Base-by-base conservation (phyloP, 2,329 filamentous ascomycete genomes). In the Nothopassalora personata region DNA sequence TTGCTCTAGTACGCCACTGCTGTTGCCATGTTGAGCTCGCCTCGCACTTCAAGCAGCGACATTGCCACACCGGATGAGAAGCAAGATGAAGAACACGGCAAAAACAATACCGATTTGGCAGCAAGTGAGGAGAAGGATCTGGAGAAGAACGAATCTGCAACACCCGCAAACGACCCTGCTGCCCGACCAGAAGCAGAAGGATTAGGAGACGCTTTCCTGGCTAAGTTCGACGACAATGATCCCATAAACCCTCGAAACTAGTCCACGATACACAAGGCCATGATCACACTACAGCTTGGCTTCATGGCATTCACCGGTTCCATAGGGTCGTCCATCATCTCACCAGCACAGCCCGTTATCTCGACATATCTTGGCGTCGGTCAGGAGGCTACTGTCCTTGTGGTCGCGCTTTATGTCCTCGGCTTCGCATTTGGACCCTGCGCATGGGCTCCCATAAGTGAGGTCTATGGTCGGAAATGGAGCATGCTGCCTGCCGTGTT, bases 201-300 rank as follows among this genome's bases (percentile, higher is more conserved):
- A 15, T 49, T 50, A 28, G 56, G 57, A 15, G 50, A 52, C 28
- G 59, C 63, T 4, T 72, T 68, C 52, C 59, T 65, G 11, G 71
- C 73, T 15, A 59, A 61, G 13, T 74, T 66, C 58, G 68, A 69
- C 9, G 62, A 65, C 0, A 66, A 70, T 61, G 77, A 80, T 59
- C 68, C 67, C 7, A 67, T 69, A 7, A 80, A 83, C 59, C 81
- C 81, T 0, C 73, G 75, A 52, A 81, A 80, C 61, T 83, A 76
- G 73, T 69, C 70, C 0, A 65, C 68, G 5, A 47, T 52, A 3
- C 76, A 78, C 60, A 81, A 81, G 67, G 72, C 70, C 49, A 80
- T 74, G 71, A 71, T 82, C 53, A 81, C 80, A 0, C 72, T 80
- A 18, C 74, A 79, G 54, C 66, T 83, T 34, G 76, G 78, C 27